Base-by-base conservation (phyloP, 2,329 filamentous ascomycete genomes). In the Colletotrichum sansevieriae region DNA sequence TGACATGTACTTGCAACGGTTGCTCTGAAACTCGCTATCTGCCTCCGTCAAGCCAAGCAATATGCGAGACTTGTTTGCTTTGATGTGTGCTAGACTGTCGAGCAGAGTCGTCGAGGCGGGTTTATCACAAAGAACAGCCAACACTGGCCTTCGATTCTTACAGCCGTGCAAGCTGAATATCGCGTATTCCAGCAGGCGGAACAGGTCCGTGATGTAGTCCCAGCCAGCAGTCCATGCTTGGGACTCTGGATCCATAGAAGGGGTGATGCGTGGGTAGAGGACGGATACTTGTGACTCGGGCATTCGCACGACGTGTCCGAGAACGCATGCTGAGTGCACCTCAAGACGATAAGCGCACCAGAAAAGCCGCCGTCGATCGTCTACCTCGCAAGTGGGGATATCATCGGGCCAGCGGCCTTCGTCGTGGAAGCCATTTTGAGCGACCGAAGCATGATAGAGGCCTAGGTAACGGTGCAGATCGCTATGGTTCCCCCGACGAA, bases 1-100 rank as follows among this genome's bases (percentile, higher is more conserved):
- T 15, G 47, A 51, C 47, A 51, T 51, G 22, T 51, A 51, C 47
- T 51, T 51, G 47, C 47, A 51, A 12, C 47, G 47, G 22, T 51
- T 51, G 2, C 47, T 51, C 47, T 51, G 47, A 0, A 51, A 51
- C 8, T 51, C 47, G 3, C 47, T 22, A 33, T 51, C 47, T 33
- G 47, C 22, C 4, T 51, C 47, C 25, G 47, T 51, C 47, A 51
- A 6, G 13, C 47, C 47, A 13, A 51, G 22, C 8, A 51, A 25
- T 51, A 51, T 51, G 47, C 47, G 47, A 29, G 47, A 6, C 47
- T 51, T 51, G 4, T 51, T 51, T 13, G 47, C 47, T 15, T 51
- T 51, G 47, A 51, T 22, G 11, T 51, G 47, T 22, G 47, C 47
- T 7, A 51, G 47, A 10, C 47, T 51, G 22, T 51, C 15, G 8